Evolutionary conservation across 139 green algal species (phyloP).

Genomic region (Penium margaritaceum): DNA sequence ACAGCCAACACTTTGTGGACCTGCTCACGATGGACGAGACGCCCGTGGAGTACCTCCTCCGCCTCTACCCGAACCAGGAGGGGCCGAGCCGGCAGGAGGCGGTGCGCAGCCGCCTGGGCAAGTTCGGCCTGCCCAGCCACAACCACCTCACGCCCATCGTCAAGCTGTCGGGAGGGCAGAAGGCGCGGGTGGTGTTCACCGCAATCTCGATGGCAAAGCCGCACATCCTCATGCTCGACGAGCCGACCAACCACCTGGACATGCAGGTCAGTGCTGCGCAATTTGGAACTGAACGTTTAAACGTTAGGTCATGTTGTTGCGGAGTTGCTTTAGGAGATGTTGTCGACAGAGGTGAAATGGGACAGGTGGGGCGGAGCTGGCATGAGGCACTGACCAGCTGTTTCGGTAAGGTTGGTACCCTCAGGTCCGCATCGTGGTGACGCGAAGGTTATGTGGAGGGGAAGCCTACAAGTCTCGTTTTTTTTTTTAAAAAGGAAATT

Average conservation of each 20-base stretch:
- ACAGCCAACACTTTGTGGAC: conserved; percentile 97
- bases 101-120: conserved; percentile 83
- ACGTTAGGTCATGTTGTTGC: background rate
- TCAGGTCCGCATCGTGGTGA: conserved; percentile 57
- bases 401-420: background rate
- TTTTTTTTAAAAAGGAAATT: too few relatives aligned
- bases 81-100: conserved; percentile 68
- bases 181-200: conserved; percentile 94
- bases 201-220: conserved; percentile 72
- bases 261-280: conserved; percentile 60
- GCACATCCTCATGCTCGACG: conserved; percentile 70
- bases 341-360: too few relatives aligned
- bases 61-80: conserved; percentile 47
- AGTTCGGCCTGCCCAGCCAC: conserved; percentile 87
- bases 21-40: conserved; percentile 85
- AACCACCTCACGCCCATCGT: conserved; percentile 92
- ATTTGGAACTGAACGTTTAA: background rate
- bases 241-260: conserved; percentile 96
- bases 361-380: too few relatives aligned
- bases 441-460: conserved; percentile 53
- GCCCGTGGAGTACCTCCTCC: conserved; percentile 65
- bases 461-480: too few relatives aligned
- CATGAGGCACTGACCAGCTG: too few relatives aligned
- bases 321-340: background rate
- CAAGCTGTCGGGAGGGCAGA: conserved; percentile 88